A percentile compares a stretch with the other conserved stretches of the same genome.
Evolutionary conservation across 805 yeast species (phyloP).

Genomic region (Sugiyamaella marilandica): DNA sequence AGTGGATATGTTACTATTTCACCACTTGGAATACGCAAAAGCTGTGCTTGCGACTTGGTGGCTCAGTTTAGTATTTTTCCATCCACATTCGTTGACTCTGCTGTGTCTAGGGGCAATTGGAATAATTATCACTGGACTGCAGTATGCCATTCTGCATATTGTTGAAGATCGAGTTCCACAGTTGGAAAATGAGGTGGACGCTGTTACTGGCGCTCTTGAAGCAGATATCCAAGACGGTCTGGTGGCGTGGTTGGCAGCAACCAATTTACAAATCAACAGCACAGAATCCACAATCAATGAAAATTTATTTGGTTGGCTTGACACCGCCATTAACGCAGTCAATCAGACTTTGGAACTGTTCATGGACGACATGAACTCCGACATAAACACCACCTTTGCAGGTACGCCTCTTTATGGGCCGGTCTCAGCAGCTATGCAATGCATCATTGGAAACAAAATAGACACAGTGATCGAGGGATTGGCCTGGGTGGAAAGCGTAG

Average conservation of each 20-base stretch:
- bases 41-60: not conserved
- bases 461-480: constrained; percentile 62
- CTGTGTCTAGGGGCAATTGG: not conserved
- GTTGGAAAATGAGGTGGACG: not conserved
- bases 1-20: not conserved
- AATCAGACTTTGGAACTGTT: constrained; percentile 59
- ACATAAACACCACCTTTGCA: constrained; percentile 57
- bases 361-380: constrained; percentile 52
- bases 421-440: constrained; percentile 62
- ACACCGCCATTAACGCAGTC: constrained; percentile 50
- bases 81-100: not conserved
- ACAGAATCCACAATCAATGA: constrained; percentile 55
- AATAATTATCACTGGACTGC: not conserved
- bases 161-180: not conserved
- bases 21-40: not conserved
- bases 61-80: not conserved
- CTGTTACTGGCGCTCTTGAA: not conserved
- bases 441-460: constrained; percentile 74
- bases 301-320: constrained; percentile 62
- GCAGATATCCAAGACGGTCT: not conserved
- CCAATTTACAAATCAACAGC: constrained; percentile 49
- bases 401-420: constrained; percentile 63
- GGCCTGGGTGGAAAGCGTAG: constrained; percentile 68
- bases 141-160: not conserved
- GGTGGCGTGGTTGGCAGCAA: constrained; percentile 46